Evolutionary conservation across 2,329 filamentous ascomycete genomes (phyloP).

Genomic region (Alternaria alternata): DNA sequence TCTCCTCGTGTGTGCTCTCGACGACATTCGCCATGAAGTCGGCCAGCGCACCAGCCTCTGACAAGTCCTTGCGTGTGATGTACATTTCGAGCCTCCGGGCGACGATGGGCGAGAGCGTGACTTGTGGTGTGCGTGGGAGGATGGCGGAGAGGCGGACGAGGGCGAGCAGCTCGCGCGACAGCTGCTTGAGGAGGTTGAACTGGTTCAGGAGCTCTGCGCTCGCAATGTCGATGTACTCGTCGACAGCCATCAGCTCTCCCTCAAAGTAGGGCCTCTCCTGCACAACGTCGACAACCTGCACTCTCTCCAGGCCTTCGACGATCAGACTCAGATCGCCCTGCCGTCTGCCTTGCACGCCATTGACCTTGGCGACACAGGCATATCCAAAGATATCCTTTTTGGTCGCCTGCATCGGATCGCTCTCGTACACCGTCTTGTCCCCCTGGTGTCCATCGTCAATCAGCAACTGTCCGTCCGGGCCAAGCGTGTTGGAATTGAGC

Average conservation of each 20-base stretch:
- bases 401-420: conserved; percentile 53
- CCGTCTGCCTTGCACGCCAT: conserved; percentile 57
- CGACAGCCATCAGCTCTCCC: conserved; percentile 75
- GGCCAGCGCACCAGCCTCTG: conserved; percentile 84
- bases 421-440: conserved; percentile 58
- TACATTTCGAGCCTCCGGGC: conserved; percentile 86
- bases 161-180: conserved; percentile 85
- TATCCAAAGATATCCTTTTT: conserved; percentile 77
- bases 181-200: conserved; percentile 81
- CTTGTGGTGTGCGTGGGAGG: conserved; percentile 72
- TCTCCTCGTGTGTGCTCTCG: conserved; percentile 88
- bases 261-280: conserved; percentile 88
- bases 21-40: conserved; percentile 98
- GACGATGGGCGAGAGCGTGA: conserved; percentile 80
- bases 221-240: conserved; percentile 64
- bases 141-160: conserved; percentile 85
- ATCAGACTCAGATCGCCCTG: conserved; percentile 76
- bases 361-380: conserved; percentile 71
- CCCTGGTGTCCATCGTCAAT: conserved; percentile 67
- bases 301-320: conserved; percentile 83
- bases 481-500: conserved; percentile 76
- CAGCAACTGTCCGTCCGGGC: conserved; percentile 75
- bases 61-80: conserved; percentile 81
- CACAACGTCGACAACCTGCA: conserved; percentile 76
- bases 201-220: conserved; percentile 68